These are phyloP conservation scores for Chaetomium fimeti DNA, from an alignment of 495 filamentous ascomycete species.

Conservation along the genomic window DNA sequence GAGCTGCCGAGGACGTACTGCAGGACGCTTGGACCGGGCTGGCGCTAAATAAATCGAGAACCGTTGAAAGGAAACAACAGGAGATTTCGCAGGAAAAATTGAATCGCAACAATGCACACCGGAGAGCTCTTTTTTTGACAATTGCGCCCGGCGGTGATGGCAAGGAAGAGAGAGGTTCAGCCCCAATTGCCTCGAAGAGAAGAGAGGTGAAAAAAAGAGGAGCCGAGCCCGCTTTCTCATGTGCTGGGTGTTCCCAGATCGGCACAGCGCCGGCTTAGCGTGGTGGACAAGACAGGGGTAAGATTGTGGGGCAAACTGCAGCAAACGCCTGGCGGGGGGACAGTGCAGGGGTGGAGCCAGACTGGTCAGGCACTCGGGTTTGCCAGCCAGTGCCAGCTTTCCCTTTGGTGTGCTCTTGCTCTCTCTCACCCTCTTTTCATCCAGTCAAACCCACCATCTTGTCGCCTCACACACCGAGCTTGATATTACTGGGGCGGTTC, in stretches of 20 bases:
- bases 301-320: neutral
- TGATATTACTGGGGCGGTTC: slow-evolving; percentile 3
- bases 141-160: slow-evolving; percentile 5
- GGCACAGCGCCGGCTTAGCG: slow-evolving; percentile 13
- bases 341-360: slow-evolving; percentile 3
- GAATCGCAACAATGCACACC: neutral
- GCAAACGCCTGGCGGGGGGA: neutral
- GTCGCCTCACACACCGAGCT: neutral
- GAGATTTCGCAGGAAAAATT: neutral
- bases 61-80: neutral
- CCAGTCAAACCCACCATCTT: neutral
- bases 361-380: too few species aligned
- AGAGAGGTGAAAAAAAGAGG: slow-evolving; percentile 19
- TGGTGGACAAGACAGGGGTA: slow-evolving; percentile 5
- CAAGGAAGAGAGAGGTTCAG: slow-evolving; percentile 2
- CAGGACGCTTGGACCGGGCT: slow-evolving; percentile 11
- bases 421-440: slow-evolving; percentile 2
- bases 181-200: slow-evolving; percentile 6
- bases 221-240: slow-evolving; percentile 17
- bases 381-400: neutral
- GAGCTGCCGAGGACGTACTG: slow-evolving; percentile 8
- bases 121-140: neutral
- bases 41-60: neutral
- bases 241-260: slow-evolving; percentile 9
- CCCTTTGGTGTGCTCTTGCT: neutral